Percentiles rank a stretch among this genome's conserved stretches.
Conservation (phyloP, 208 protist species). For the Vickermania spadyakhi region DNA sequence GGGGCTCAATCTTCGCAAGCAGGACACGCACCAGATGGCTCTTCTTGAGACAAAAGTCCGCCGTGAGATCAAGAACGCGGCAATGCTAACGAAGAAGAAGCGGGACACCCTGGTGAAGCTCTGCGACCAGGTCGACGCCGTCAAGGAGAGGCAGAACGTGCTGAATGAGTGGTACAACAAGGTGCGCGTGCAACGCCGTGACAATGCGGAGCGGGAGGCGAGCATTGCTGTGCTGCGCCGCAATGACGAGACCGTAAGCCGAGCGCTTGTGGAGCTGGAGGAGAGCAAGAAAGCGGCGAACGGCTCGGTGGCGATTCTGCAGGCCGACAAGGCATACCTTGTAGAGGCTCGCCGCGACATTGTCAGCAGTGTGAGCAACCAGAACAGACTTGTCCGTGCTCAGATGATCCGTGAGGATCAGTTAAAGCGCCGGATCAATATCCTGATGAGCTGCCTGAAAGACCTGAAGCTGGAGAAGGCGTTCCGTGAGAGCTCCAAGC, state of each 20-base stretch:
- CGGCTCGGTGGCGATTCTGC: slow-evolving; percentile 45
- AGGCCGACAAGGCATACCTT: slow-evolving; percentile 72
- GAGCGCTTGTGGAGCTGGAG: slow-evolving; percentile 31
- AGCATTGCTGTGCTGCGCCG: slow-evolving; percentile 43
- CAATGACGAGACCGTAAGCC: slow-evolving; percentile 27
- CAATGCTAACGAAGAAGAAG: slow-evolving; percentile 61
- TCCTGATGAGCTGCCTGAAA: slow-evolving; percentile 52
- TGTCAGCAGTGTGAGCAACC: slow-evolving; percentile 43
- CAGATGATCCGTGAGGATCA: slow-evolving; percentile 77
- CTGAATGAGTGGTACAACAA: slow-evolving; percentile 66
- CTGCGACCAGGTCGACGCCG: slow-evolving; percentile 21
- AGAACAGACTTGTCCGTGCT: slow-evolving; percentile 74
- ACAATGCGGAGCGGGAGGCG: slow-evolving; percentile 49
- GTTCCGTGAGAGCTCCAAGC: slow-evolving; percentile 36
- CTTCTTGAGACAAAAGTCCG: slow-evolving; percentile 38
- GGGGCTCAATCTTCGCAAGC: slow-evolving; percentile 19
- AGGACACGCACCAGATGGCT: slow-evolving; percentile 52
- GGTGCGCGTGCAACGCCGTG: slow-evolving; percentile 55
- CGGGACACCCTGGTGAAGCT: slow-evolving; percentile 42
- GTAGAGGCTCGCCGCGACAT: slow-evolving; percentile 54
- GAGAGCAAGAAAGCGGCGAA: slow-evolving; percentile 15
- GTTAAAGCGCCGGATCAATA: slow-evolving; percentile 69
- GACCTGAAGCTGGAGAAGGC: slow-evolving; percentile 79
- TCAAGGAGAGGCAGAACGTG: slow-evolving; percentile 30
- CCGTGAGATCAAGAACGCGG: slow-evolving; percentile 45